Percentiles rank a stretch among this genome's conserved stretches.
phyloP scores from a whole-genome alignment of 495 filamentous ascomycete genomes.

The Glarea lozoyensis region DNA sequence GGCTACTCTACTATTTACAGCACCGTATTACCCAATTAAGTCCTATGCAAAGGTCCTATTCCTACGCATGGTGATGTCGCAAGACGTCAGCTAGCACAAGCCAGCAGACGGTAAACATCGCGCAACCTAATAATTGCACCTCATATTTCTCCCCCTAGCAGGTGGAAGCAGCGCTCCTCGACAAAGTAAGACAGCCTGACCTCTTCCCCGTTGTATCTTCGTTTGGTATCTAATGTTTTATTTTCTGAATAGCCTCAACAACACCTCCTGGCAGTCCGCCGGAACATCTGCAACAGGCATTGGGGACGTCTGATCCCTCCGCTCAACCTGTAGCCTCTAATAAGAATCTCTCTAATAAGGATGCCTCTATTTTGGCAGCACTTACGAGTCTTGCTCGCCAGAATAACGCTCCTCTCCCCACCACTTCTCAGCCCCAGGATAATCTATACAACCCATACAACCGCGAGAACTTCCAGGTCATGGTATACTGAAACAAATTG shows the following conservation, averaged over 20 bases:
- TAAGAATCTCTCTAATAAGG: too few relatives aligned
- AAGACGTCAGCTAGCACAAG: slow-evolving; percentile 30
- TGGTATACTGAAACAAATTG: too few relatives aligned
- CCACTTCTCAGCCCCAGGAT: slow-evolving; percentile 37
- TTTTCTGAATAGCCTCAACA: slow-evolving; percentile 51
- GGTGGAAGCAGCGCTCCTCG: slow-evolving; percentile 46
- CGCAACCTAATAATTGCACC: too few relatives aligned
- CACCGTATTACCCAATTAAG: slow-evolving; percentile 47
- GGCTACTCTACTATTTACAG: slow-evolving; percentile 55
- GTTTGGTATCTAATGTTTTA: slow-evolving; percentile 25
- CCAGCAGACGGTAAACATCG: too few relatives aligned
- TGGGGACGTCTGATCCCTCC: slow-evolving; percentile 29
- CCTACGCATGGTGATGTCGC: slow-evolving; percentile 53
- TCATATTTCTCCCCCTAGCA: too few relatives aligned
- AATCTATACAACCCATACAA: slow-evolving; percentile 49
- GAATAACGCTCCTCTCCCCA: slow-evolving; percentile 54
- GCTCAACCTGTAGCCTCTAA: slow-evolving; percentile 28
- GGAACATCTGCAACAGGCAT: slow-evolving; percentile 37
- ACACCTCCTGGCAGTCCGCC: slow-evolving; percentile 76
- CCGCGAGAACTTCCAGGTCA: too few relatives aligned
- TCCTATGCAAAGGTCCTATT: slow-evolving; percentile 60
- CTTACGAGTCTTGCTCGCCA: slow-evolving; percentile 81
- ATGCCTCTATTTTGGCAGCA: slow-evolving; percentile 68
- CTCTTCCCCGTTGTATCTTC: neutral
- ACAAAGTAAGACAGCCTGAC: slow-evolving; percentile 23